Evolutionary conservation across 352 stramenopile genomes (phyloP).

Genomic region (Phytophthora tentaculata): DNA sequence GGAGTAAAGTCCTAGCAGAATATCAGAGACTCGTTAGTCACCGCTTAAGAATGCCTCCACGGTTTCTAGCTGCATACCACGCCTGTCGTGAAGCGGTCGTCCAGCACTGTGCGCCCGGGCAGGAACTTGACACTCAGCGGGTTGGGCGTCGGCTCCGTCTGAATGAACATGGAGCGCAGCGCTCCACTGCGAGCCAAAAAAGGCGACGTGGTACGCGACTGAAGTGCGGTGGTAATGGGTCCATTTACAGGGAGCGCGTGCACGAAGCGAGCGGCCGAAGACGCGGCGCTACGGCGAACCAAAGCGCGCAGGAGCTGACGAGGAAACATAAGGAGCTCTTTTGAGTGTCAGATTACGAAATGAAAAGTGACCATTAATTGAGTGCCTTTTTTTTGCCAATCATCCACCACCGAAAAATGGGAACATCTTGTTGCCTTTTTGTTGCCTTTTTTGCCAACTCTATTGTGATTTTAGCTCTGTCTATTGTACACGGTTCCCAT

Average conservation of each 20-base stretch:
- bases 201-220: conserved; percentile 23
- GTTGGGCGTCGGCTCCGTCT: conserved; percentile 98
- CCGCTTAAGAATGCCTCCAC: neutral
- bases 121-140: conserved; percentile 98
- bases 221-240: neutral
- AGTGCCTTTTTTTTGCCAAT: conserved; percentile 8
- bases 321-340: conserved; percentile 31
- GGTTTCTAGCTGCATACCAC: conserved; percentile 36
- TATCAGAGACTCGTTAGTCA: conserved; percentile 1
- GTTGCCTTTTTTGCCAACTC: neutral
- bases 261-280: conserved; percentile 15
- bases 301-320: conserved; percentile 38
- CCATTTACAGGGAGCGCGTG: conserved; percentile 19
- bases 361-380: conserved; percentile 13
- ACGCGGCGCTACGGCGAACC: conserved; percentile 27
- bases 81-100: conserved; percentile 89
- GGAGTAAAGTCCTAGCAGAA: conserved; percentile 81
- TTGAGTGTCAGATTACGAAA: conserved; percentile 19
- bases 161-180: conserved; percentile 96
- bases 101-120: conserved; percentile 90
- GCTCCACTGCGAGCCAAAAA: conserved; percentile 48
- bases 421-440: conserved; percentile 8
- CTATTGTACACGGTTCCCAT: conserved; percentile 27
- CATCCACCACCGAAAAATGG: conserved; percentile 7
- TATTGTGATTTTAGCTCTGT: neutral